These are phyloP conservation scores for Neohortaea acidophila DNA, from an alignment of 495 filamentous ascomycete genomes.

Conservation along the genomic window DNA sequence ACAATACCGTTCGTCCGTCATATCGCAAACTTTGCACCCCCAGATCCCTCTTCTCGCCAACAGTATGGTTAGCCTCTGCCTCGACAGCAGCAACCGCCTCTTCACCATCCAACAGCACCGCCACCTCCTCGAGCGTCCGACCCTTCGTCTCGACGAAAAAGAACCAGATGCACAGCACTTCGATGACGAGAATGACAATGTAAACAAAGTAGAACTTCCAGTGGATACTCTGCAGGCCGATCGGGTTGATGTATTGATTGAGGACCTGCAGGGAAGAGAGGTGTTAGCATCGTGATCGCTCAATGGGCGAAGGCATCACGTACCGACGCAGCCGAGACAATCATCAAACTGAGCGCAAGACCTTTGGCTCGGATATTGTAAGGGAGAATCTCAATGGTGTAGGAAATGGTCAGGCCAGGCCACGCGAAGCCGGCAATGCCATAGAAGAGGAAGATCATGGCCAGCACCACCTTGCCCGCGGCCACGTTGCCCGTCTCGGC, in stretches of 20 bases:
- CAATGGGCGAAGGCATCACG: too few relatives aligned
- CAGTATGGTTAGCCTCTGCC: too few relatives aligned
- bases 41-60: too few relatives aligned
- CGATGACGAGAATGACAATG: constrained; percentile 15
- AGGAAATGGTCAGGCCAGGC: constrained; percentile 41
- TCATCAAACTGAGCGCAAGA: constrained; percentile 31
- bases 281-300: constrained; percentile 15
- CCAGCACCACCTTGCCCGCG: constrained; percentile 13
- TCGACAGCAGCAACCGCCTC: constrained; percentile 18
- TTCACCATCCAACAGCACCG: constrained; percentile 25
- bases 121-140: constrained; percentile 53
- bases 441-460: constrained; percentile 24
- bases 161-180: constrained; percentile 39
- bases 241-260: constrained; percentile 34
- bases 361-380: constrained; percentile 58
- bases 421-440: constrained; percentile 21
- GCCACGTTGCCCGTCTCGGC: constrained; percentile 4
- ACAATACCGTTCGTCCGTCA: too few relatives aligned
- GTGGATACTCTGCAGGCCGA: constrained; percentile 17
- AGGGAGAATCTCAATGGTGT: constrained; percentile 46
- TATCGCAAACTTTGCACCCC: too few relatives aligned
- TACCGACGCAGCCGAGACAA: constrained; percentile 5
- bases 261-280: constrained; percentile 11
- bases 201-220: constrained; percentile 24
- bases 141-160: constrained; percentile 54